Base-by-base conservation (phyloP, 164 flowering plant species). In the Litsea cubeba region DNA sequence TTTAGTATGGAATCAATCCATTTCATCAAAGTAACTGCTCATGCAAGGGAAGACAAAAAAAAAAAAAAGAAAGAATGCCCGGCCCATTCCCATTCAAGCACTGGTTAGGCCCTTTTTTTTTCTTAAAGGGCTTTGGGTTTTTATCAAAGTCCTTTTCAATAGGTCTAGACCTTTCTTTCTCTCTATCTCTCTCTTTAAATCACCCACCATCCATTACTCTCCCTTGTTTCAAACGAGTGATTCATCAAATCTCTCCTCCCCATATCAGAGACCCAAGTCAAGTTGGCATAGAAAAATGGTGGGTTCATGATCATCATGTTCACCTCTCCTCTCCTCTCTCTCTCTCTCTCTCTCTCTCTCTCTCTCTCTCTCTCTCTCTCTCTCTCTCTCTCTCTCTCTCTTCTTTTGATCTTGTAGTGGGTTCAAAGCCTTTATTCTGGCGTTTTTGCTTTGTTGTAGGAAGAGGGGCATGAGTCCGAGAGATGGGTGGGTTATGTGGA, bases 401-500 rank as follows among this genome's bases (percentile, higher is more conserved):
- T 76, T 25, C 35, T 32, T 63, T 26, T 28, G 10, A 58, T 51
- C 69, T 11, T 77, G 17, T 28, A 49, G 6, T 62, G 32, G 54
- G 50, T 24, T 65, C 30, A 25, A n/a, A 30, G 35, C 35, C 24
- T 50, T 64, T 24, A 14, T 40, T 58, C 49, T 64, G 49, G 23
- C 18, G 23, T 50, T 51, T 60, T 46, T 68, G 40, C 7, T 14
- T 23, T 77, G 50, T 68, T 58, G 49, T 71, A 87, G 90, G 90
- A 84, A 78, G 86, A 73, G 72, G 84, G 72, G 26, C 79, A 62
- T 12, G 79, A 80, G 64, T 67, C 71, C n/a, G 75, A 62, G 65
- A 78, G 65, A 84, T 90, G 95, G 92, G 85, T 83, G 73, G 85
- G 94, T 15, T 90, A 88, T 76, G 89, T 85, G 54, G 89, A 90